Base-by-base conservation (phyloP, 176 grass and related monocot genomes). In the Triticum dicoccoides region DNA sequence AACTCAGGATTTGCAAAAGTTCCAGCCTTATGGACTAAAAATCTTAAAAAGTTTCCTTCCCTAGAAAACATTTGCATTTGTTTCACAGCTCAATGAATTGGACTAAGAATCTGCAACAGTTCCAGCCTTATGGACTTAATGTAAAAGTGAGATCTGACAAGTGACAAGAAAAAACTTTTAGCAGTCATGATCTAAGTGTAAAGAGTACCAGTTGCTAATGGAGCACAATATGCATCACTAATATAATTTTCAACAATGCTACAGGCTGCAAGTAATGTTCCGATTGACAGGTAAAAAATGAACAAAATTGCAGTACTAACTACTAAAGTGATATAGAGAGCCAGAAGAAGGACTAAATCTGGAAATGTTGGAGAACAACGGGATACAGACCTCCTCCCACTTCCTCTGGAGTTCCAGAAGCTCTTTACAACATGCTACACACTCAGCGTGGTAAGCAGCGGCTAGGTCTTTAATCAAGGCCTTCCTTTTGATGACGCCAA, bases 401-500 rank as follows among this genome's bases (percentile, higher is more conserved):
- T 75, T 75, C 2, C 42, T 75, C 42, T 75, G 72, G 6, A 75
- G 72, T 17, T 51, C 23, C 1, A 75, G 23, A 4, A 75, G 72
- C 3, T 75, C 72, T 29, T 30, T 75, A 29, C 72, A 75, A 7
- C 42, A 5, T 15, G 41, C 12, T 9, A 73, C 56, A 47, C 85
- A 95, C 52, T 98, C 84, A 24, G 81, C 52, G 58, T 91, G 91
- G 84, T 94, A 95, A 6, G 93, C 88, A 76, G 88, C 72, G 82
- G 91, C 91, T 20, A 98, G 89, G 87, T 98, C 91, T 82, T 98
- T 94, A 78, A 98, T 98, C 78, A 94, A 85, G 11, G 91, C 91
- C 84, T 86, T 95, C 86, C 93, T 95, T 93, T 92, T 94, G 75
- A 98, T 95, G 85, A 98, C 89, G 15, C 93, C 93, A 42, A 95